These are phyloP conservation scores for Geopyxis carbonaria DNA, from an alignment of 495 filamentous ascomycete species.

Conservation along the genomic window DNA sequence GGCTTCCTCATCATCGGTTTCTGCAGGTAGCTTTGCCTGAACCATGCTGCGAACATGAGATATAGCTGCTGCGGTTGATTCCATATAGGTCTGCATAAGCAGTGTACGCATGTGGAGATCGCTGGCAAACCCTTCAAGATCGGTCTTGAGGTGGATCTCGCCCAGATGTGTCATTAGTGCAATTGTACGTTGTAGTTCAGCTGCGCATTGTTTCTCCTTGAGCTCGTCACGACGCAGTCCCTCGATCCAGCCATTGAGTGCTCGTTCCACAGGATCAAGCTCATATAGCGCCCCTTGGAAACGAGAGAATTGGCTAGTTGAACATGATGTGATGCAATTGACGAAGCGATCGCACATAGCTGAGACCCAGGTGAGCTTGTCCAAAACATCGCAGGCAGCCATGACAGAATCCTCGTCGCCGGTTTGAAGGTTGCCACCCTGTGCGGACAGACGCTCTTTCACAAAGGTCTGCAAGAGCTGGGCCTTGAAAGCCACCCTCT, in stretches of 20 bases:
- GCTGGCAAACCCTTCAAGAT: slow-evolving; percentile 61
- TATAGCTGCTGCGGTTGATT: slow-evolving; percentile 55
- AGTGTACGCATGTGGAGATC: slow-evolving; percentile 55
- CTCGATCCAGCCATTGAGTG: slow-evolving; percentile 79
- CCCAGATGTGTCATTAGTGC: slow-evolving; percentile 71
- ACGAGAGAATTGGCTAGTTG: slow-evolving; percentile 53
- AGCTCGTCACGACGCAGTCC: slow-evolving; percentile 65
- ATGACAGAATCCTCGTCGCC: slow-evolving; percentile 57
- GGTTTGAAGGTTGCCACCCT: slow-evolving; percentile 33
- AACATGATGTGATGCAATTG: slow-evolving; percentile 56
- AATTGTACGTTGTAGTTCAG: slow-evolving; percentile 66
- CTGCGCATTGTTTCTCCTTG: slow-evolving; percentile 62
- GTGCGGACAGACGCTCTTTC: slow-evolving; percentile 50
- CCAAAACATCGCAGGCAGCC: slow-evolving; percentile 57
- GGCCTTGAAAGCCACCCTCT: slow-evolving; percentile 76
- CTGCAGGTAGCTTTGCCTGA: slow-evolving; percentile 39
- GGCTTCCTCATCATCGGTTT: slow-evolving; percentile 37
- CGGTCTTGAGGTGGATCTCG: slow-evolving; percentile 57
- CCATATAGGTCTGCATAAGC: slow-evolving; percentile 64
- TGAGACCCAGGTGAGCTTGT: slow-evolving; percentile 72
- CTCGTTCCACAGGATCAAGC: slow-evolving; percentile 80
- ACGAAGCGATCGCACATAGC: slow-evolving; percentile 72
- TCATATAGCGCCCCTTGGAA: slow-evolving; percentile 70
- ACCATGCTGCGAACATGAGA: slow-evolving; percentile 45
- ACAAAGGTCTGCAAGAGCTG: slow-evolving; percentile 61